phyloP scores from a whole-genome alignment of 2,329 filamentous ascomycete species.

The Laburnicola sp. region DNA sequence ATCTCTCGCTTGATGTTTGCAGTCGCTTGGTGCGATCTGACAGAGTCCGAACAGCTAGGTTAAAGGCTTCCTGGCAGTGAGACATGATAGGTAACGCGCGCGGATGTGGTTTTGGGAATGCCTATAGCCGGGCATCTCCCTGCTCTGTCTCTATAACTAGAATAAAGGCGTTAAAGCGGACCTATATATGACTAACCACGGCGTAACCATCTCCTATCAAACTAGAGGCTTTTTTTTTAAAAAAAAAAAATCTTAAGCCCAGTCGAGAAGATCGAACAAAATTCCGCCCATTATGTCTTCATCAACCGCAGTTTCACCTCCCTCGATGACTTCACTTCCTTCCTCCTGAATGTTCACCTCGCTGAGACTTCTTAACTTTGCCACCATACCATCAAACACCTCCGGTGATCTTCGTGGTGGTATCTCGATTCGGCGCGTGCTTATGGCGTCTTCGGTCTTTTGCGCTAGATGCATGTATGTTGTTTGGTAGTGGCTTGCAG shows the following conservation, averaged over 20 bases:
- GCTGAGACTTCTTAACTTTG: slow-evolving; percentile 1
- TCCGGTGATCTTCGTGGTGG: slow-evolving; percentile 5
- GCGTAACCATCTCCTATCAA: no score
- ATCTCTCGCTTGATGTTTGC: no score
- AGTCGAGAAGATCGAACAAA: slow-evolving; percentile 9
- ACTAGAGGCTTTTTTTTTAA: no score
- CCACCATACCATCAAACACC: slow-evolving; percentile 3
- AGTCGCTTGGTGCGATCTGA: no score
- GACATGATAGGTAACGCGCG: no score
- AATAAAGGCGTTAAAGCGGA: no score
- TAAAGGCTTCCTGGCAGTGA: no score
- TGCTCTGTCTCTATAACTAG: no score
- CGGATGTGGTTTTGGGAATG: no score
- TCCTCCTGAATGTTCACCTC: not conserved
- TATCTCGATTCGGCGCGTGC: not conserved
- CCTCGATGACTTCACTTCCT: not conserved
- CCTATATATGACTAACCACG: no score
- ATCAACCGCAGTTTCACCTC: not conserved
- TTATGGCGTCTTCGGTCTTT: slow-evolving; percentile 5
- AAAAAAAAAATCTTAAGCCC: not conserved
- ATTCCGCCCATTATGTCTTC: slow-evolving; percentile 4
- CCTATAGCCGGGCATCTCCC: no score
- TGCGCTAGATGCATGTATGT: not conserved
- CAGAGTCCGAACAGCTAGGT: no score
- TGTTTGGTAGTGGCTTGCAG: not conserved